These are phyloP conservation scores for Falciphora oryzae DNA, from an alignment of 2,329 filamentous ascomycete species.

Conservation along the genomic window DNA sequence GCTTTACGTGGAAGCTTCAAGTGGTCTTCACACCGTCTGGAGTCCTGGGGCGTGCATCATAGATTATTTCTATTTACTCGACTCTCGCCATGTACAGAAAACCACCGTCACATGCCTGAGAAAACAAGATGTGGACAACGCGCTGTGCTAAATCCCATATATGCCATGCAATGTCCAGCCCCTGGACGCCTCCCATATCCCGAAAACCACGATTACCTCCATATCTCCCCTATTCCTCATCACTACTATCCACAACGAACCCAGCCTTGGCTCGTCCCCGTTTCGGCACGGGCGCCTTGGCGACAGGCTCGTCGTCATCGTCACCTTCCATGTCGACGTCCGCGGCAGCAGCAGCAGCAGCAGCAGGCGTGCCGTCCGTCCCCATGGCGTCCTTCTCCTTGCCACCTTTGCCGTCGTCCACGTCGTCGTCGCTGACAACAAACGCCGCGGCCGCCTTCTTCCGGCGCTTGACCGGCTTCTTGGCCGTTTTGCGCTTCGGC, in stretches of 20 bases:
- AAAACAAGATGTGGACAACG: neutral
- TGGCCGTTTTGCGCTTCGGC: conserved; percentile 2
- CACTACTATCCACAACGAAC: conserved; percentile 55
- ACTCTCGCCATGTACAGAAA: too few species aligned
- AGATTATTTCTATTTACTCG: too few species aligned
- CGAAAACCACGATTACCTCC: neutral
- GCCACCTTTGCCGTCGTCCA: conserved; percentile 14
- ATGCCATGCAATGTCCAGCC: neutral
- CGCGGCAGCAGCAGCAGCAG: conserved; percentile 13
- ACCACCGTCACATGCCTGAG: too few species aligned
- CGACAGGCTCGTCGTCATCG: conserved; percentile 34
- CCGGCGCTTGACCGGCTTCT: conserved; percentile 4
- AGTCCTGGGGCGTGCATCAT: too few species aligned
- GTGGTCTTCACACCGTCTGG: too few species aligned
- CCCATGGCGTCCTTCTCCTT: conserved; percentile 19
- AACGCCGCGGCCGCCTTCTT: conserved; percentile 17
- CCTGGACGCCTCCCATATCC: neutral
- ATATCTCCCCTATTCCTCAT: conserved; percentile 38
- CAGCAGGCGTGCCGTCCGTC: conserved; percentile 29
- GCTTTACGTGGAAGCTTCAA: too few species aligned
- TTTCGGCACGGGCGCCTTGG: conserved; percentile 21
- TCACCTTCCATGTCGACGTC: conserved; percentile 23
- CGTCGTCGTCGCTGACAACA: conserved; percentile 12
- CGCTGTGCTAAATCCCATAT: neutral
- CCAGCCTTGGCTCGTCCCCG: conserved; percentile 43